Percentiles rank a stretch among this genome's conserved stretches.
Evolutionary conservation across 805 yeast species (phyloP).

Genomic region (Wickerhamiella occidentalis): DNA sequence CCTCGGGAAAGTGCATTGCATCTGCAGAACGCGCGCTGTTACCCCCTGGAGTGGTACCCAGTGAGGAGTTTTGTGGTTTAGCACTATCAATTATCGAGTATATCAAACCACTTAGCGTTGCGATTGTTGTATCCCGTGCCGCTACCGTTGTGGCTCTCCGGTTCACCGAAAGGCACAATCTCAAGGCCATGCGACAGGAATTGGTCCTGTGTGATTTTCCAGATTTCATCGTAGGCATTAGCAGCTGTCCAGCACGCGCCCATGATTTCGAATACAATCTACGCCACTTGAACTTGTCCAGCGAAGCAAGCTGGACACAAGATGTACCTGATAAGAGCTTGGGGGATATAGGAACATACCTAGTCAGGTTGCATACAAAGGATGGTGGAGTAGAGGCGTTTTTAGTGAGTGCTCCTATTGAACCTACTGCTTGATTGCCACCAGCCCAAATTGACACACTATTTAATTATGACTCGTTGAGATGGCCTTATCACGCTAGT

Average conservation of each 20-base stretch:
- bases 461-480: no score
- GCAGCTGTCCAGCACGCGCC: slow-evolving; percentile 6
- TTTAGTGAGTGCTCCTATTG: background rate
- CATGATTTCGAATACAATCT: slow-evolving; percentile 9
- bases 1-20: background rate
- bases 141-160: slow-evolving; percentile 2
- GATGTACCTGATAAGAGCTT: slow-evolving; percentile 7
- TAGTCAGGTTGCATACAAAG: slow-evolving; percentile 1
- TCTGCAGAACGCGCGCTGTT: slow-evolving; percentile 1
- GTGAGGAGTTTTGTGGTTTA: background rate
- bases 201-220: slow-evolving; percentile 7
- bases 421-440: no score
- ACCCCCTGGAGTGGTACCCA: background rate
- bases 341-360: background rate
- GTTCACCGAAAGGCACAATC: background rate
- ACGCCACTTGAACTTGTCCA: background rate
- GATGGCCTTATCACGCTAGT: no score
- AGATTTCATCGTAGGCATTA: slow-evolving; percentile 3
- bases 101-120: slow-evolving; percentile 5
- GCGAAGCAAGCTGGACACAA: background rate
- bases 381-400: slow-evolving; percentile 4
- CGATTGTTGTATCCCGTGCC: slow-evolving; percentile 5
- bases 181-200: slow-evolving; percentile 5
- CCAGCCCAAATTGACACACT: no score
- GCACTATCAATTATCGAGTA: slow-evolving; percentile 7